A percentile compares a stretch with the other conserved stretches of the same genome.
phyloP scores from a whole-genome alignment of 345 rosid species.

The Rhodomyrtus tomentosa region DNA sequence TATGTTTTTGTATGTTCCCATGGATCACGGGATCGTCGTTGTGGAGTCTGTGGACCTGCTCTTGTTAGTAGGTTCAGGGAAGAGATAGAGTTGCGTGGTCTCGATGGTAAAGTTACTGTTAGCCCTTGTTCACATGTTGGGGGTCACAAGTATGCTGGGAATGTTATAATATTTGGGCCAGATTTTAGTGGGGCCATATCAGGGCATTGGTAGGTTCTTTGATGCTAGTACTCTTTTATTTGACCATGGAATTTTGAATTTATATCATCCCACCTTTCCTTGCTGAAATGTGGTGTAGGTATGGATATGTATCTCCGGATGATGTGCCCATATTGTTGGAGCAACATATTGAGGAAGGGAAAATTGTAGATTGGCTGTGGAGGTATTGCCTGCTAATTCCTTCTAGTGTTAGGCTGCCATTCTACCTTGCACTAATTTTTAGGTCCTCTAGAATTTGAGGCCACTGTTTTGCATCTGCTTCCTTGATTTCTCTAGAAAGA shows the following conservation, averaged over 20 bases:
- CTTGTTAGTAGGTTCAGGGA: conserved; percentile 74
- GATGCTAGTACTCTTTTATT: background rate
- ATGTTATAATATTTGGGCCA: conserved; percentile 74
- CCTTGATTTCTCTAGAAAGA: background rate
- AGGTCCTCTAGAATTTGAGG: background rate
- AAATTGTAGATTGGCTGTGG: conserved; percentile 72
- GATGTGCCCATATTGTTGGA: conserved; percentile 56
- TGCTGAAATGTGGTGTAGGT: conserved; percentile 30
- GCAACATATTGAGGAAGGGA: conserved; percentile 66
- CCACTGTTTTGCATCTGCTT: background rate
- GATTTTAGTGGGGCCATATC: conserved; percentile 42
- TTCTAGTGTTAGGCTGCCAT: background rate
- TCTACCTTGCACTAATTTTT: background rate
- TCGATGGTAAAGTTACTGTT: conserved; percentile 80
- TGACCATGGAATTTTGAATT: background rate
- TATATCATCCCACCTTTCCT: background rate
- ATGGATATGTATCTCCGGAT: conserved; percentile 80
- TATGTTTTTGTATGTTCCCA: conserved; percentile 90
- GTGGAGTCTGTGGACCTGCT: conserved; percentile 93
- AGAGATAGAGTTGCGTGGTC: conserved; percentile 59
- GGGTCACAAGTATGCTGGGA: conserved; percentile 94
- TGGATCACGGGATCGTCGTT: conserved; percentile 79
- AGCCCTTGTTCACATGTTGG: conserved; percentile 98
- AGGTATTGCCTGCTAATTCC: conserved; percentile 30
- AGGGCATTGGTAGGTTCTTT: conserved; percentile 68